phyloP scores from a whole-genome alignment of 2,329 filamentous ascomycete genomes.

The Zalaria sp. region DNA sequence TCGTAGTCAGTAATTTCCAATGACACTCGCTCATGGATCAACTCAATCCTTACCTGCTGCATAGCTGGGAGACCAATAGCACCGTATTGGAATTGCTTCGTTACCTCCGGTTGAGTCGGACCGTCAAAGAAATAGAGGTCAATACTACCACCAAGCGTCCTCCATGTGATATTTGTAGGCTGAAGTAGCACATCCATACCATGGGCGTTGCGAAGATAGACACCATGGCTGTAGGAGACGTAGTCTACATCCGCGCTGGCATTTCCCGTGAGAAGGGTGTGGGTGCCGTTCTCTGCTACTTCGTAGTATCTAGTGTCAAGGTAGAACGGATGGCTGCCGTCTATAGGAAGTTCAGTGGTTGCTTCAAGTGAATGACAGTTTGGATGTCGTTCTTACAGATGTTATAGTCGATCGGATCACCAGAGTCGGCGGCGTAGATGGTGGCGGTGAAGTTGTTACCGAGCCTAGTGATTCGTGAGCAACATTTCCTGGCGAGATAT shows the following conservation, averaged over 20 bases:
- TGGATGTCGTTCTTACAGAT: slow-evolving; percentile 21
- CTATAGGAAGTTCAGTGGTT: background rate
- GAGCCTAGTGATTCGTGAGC: slow-evolving; percentile 21
- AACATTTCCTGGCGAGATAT: background rate
- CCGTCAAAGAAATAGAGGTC: slow-evolving; percentile 72
- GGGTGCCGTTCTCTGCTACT: slow-evolving; percentile 29
- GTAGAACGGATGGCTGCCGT: slow-evolving; percentile 61
- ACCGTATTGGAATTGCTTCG: slow-evolving; percentile 53
- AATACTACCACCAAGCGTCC: slow-evolving; percentile 59
- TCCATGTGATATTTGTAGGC: slow-evolving; percentile 54
- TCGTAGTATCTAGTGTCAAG: slow-evolving; percentile 66
- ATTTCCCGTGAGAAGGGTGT: slow-evolving; percentile 39
- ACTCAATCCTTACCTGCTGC: slow-evolving; percentile 36
- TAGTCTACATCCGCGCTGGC: slow-evolving; percentile 41
- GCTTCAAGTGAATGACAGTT: background rate
- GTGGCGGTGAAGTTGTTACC: slow-evolving; percentile 59
- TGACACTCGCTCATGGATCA: too few species aligned
- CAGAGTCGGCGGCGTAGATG: slow-evolving; percentile 53
- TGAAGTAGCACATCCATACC: slow-evolving; percentile 57
- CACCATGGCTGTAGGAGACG: slow-evolving; percentile 57
- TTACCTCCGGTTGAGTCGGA: slow-evolving; percentile 53
- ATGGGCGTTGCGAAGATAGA: slow-evolving; percentile 65
- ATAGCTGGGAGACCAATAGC: slow-evolving; percentile 58
- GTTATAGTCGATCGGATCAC: slow-evolving; percentile 50
- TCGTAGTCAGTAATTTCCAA: too few species aligned